These are phyloP conservation scores for Cystobasidium tubakii DNA, from an alignment of 768 basidiomycete species.

Conservation along the genomic window DNA sequence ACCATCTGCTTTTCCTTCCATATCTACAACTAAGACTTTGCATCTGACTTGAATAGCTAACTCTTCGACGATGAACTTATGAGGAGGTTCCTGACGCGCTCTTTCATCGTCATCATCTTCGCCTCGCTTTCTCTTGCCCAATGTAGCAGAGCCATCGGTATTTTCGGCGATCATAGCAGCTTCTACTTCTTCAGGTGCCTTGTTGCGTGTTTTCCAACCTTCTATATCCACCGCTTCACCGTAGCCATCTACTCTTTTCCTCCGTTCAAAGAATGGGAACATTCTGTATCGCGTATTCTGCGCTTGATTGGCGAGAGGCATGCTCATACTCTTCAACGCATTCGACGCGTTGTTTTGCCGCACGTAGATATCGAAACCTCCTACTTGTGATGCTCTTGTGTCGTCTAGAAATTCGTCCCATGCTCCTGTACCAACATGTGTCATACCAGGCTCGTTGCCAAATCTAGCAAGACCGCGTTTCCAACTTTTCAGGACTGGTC, in stretches of 20 bases:
- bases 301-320: slow-evolving; percentile 53
- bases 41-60: slow-evolving; percentile 77
- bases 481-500: slow-evolving; percentile 5
- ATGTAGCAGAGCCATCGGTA: slow-evolving; percentile 62
- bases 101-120: slow-evolving; percentile 76
- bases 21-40: slow-evolving; percentile 80
- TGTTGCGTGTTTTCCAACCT: slow-evolving; percentile 92
- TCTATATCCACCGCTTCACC: slow-evolving; percentile 93
- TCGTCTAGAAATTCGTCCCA: slow-evolving; percentile 42
- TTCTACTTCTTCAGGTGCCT: slow-evolving; percentile 46
- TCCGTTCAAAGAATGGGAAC: slow-evolving; percentile 95
- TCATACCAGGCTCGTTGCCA: slow-evolving; percentile 43
- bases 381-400: slow-evolving; percentile 51
- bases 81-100: slow-evolving; percentile 67
- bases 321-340: background rate
- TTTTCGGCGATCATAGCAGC: slow-evolving; percentile 53
- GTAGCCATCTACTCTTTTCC: slow-evolving; percentile 84
- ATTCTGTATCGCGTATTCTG: slow-evolving; percentile 66
- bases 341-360: slow-evolving; percentile 16
- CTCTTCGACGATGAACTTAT: slow-evolving; percentile 74
- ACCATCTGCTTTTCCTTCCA: slow-evolving; percentile 95
- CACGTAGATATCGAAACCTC: slow-evolving; percentile 90
- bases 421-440: slow-evolving; percentile 52
- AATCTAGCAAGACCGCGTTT: slow-evolving; percentile 14
- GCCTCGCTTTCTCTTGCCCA: slow-evolving; percentile 59